phyloP scores from a whole-genome alignment of 805 yeast genomes.

The Candida chauliodis region DNA sequence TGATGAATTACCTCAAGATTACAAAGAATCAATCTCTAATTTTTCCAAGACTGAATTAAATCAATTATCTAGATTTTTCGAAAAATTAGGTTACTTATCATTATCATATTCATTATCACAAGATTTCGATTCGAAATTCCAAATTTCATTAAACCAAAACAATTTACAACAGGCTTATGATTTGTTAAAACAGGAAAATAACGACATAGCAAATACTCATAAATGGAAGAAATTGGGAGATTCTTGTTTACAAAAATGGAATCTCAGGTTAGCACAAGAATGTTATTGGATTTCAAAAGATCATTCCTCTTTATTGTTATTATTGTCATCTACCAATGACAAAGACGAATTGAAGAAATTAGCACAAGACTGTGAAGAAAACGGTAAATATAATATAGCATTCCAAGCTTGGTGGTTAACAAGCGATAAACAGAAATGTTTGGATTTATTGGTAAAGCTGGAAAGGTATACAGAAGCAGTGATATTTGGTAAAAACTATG shows the following conservation, averaged over 20 bases:
- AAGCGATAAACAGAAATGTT: conserved; percentile 64
- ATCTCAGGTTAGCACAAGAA: conserved; percentile 74
- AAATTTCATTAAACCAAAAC: conserved; percentile 76
- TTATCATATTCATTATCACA: conserved; percentile 80
- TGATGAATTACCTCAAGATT: conserved; percentile 52
- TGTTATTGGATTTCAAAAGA: conserved; percentile 79
- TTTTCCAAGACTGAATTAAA: conserved; percentile 64
- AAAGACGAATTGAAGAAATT: conserved; percentile 54
- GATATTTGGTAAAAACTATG: conserved; percentile 71
- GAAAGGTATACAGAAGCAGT: conserved; percentile 84
- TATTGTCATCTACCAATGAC: conserved; percentile 80
- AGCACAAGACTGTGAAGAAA: conserved; percentile 63
- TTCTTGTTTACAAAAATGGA: conserved; percentile 73
- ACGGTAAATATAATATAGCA: conserved; percentile 84
- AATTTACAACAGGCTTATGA: conserved; percentile 69
- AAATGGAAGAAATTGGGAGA: conserved; percentile 95
- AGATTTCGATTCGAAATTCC: conserved; percentile 89
- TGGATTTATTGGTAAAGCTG: conserved; percentile 61
- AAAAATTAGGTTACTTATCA: conserved; percentile 83
- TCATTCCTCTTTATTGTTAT: conserved; percentile 72
- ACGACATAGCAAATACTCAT: conserved; percentile 38
- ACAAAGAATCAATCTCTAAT: conserved; percentile 48
- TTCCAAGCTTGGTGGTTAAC: conserved; percentile 88
- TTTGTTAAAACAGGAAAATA: conserved; percentile 43
- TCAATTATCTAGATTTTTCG: conserved; percentile 87